A percentile compares a stretch with the other conserved stretches of the same genome.
Conservation (phyloP, 2,329 filamentous ascomycete species). For the Colletotrichum cordylinicola region DNA sequence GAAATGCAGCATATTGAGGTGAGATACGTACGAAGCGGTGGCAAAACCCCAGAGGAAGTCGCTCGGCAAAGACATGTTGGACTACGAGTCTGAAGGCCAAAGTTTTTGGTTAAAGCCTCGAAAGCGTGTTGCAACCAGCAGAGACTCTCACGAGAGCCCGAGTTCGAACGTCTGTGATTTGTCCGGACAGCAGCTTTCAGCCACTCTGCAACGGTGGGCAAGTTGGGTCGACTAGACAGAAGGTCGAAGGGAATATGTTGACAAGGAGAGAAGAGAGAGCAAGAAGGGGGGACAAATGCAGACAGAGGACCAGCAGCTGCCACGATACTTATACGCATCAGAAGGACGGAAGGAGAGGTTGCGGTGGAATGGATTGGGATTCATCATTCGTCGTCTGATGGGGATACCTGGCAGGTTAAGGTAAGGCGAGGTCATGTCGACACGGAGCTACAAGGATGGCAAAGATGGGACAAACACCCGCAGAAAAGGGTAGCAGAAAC, state of each 20-base stretch:
- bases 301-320: neutral
- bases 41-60: conserved; percentile 84
- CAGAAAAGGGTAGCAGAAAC: neutral
- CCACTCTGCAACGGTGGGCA: neutral
- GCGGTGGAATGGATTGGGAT: neutral
- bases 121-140: neutral
- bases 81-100: neutral
- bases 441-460: neutral
- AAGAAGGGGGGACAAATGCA: neutral
- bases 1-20: neutral
- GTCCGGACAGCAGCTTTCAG: neutral
- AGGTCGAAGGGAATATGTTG: neutral
- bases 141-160: neutral
- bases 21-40: conserved; percentile 68
- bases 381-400: neutral
- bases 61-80: conserved; percentile 63
- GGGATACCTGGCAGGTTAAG: neutral
- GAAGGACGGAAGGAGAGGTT: neutral
- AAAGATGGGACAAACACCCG: conserved; percentile 15
- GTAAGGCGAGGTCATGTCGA: conserved; percentile 1
- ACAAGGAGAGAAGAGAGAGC: neutral
- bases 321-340: conserved; percentile 15
- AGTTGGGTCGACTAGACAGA: neutral
- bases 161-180: neutral
- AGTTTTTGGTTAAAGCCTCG: neutral